Base-by-base conservation (phyloP, 2,329 filamentous ascomycete species). In the Pseudogymnoascus sp. region DNA sequence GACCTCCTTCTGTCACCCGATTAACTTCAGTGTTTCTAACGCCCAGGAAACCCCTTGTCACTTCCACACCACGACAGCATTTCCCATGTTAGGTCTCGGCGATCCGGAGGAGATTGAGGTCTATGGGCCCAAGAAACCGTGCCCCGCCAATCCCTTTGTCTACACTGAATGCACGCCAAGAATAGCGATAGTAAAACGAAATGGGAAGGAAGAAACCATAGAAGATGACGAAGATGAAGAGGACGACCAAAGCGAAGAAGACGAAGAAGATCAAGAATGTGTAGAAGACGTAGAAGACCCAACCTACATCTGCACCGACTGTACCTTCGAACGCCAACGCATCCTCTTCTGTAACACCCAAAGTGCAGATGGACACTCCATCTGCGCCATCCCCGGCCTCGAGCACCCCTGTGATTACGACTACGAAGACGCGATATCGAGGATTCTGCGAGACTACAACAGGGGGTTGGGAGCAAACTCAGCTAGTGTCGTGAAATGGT, bases 1-100 rank as follows among this genome's bases (percentile, higher is more conserved):
- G 0, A 73, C 72, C 0, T 23, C 62, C 0, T 73, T 71, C 60
- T 67, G 66, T 6, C 71, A 73, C 50, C 72, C 72, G 0, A 69
- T 73, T 3, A 64, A 26, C 23, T 26, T 26, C 23, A 26, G 23
- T 5, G 23, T 26, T 26, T 26, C 23, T 5, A 26, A 26, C 23
- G 29, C 42, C 15, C 40, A 21, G n/a, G 59, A 50, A 10, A 17
- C 64, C 4, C 65, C 67, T 1, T 72, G 70, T 40, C 61, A 63
- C 17, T 73, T 66, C 60, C 70, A 70, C 62, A 21, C 50, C 7
- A 64, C 63, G 3, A 68, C 70, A 0, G 68, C 72, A 62, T 72
- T 72, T 40, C 69, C 69, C 0, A 60, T 72, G 21, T 67, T 63
- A 6, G 71, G 71, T 0, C 63, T 69, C 3, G 66, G 67, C 0